These are phyloP conservation scores for Triticum turgidum DNA, from an alignment of 176 grass and related monocot species.

Conservation along the genomic window DNA sequence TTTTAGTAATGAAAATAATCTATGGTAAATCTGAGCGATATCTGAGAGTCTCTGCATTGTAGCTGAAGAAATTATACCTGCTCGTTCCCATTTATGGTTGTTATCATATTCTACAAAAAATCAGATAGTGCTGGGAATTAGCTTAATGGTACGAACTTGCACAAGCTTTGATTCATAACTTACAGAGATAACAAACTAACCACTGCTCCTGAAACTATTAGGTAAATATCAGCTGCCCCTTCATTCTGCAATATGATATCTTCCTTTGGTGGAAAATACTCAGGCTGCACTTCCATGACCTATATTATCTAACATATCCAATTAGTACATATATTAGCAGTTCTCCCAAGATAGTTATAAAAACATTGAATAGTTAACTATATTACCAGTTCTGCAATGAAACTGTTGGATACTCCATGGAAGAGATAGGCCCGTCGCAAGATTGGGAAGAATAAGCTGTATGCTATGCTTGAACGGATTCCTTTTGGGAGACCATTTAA, in stretches of 20 bases:
- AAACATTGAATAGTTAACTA: constrained; percentile 4
- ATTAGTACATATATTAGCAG: not conserved
- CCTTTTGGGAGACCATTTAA: constrained; percentile 83
- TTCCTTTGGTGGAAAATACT: constrained; percentile 84
- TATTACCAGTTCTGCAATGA: constrained; percentile 82
- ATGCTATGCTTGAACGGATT: constrained; percentile 80
- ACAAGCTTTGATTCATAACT: not conserved
- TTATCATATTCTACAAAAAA: constrained; percentile 55
- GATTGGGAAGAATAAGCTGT: constrained; percentile 75
- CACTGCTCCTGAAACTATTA: constrained; percentile 83
- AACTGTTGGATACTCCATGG: constrained; percentile 76
- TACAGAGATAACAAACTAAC: constrained; percentile 50
- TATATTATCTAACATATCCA: constrained; percentile 50
- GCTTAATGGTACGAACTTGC: constrained; percentile 1
- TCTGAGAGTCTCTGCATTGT: not conserved
- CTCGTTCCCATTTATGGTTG: constrained; percentile 40
- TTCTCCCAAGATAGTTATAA: not conserved
- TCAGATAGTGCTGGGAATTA: constrained; percentile 29
- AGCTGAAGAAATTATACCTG: constrained; percentile 34
- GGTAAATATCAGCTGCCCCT: constrained; percentile 70
- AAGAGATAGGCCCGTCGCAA: constrained; percentile 74
- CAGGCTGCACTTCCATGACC: constrained; percentile 81
- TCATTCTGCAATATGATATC: constrained; percentile 83
- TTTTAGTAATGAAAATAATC: constrained; percentile 20
- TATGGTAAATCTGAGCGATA: not conserved